phyloP scores from a whole-genome alignment of 371 early-diverging fungal genomes.

The Enterocytospora artemiae region DNA sequence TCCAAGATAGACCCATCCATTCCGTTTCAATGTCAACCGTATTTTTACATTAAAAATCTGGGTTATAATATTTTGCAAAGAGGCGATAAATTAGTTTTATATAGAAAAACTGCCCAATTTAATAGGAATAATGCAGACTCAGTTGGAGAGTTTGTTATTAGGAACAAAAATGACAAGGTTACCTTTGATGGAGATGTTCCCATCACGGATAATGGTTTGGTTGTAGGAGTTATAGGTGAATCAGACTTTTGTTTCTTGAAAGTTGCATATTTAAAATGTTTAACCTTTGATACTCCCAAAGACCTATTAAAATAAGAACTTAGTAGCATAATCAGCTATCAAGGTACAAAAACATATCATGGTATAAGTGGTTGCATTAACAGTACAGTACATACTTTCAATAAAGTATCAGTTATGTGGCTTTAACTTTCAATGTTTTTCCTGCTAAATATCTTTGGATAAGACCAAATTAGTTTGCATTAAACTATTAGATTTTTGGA shows the following conservation, averaged over 20 bases:
- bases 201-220: neutral
- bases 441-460: no score
- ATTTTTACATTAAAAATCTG: slow-evolving; percentile 4
- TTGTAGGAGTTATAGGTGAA: neutral
- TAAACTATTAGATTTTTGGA: no score
- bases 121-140: neutral
- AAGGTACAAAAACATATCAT: no score
- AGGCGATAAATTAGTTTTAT: neutral
- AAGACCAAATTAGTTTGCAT: no score
- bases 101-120: neutral
- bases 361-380: no score
- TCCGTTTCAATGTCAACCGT: no score
- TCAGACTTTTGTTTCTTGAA: neutral
- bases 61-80: neutral
- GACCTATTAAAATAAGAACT: neutral
- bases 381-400: no score
- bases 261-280: neutral
- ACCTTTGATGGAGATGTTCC: no score
- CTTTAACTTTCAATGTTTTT: no score
- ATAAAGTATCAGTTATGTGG: no score
- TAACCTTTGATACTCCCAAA: neutral
- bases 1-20: no score
- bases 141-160: neutral
- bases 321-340: no score
- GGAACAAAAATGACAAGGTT: neutral